A percentile compares a stretch with the other conserved stretches of the same genome.
Conservation (phyloP, 2,329 filamentous ascomycete genomes). For the Helotiales sp. region DNA sequence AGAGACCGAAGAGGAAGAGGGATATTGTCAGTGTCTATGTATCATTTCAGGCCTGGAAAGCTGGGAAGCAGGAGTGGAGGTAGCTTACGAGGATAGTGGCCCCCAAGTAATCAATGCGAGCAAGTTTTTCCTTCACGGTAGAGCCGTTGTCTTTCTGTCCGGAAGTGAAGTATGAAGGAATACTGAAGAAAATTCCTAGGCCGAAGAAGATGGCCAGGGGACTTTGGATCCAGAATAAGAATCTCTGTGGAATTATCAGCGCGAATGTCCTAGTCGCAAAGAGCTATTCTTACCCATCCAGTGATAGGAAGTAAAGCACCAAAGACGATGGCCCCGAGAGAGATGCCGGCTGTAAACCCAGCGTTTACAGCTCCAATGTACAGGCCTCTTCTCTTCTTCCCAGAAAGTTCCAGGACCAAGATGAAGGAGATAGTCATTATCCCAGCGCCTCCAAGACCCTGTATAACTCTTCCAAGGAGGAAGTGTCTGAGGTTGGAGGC, state of each 20-base stretch:
- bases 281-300: constrained; percentile 63
- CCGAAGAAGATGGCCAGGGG: constrained; percentile 64
- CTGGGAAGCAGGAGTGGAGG: no score
- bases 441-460: constrained; percentile 69
- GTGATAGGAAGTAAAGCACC: constrained; percentile 61
- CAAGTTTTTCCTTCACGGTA: constrained; percentile 55
- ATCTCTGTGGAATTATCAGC: constrained; percentile 50
- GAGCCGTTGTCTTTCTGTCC: constrained; percentile 36
- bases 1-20: constrained; percentile 70
- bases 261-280: not conserved
- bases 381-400: constrained; percentile 66
- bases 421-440: constrained; percentile 74
- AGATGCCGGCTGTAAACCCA: constrained; percentile 69
- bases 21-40: constrained; percentile 62
- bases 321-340: constrained; percentile 69
- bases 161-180: constrained; percentile 51
- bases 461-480: constrained; percentile 65
- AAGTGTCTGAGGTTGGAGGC: constrained; percentile 62
- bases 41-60: not conserved
- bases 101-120: constrained; percentile 72
- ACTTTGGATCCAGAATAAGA: constrained; percentile 72
- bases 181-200: constrained; percentile 60
- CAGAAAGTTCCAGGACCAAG: constrained; percentile 72
- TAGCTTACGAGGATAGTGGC: constrained; percentile 64
- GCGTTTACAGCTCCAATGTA: constrained; percentile 75